Evolutionary conservation across 176 grass and related monocot species (phyloP).

Genomic region (Bromus sterilis): DNA sequence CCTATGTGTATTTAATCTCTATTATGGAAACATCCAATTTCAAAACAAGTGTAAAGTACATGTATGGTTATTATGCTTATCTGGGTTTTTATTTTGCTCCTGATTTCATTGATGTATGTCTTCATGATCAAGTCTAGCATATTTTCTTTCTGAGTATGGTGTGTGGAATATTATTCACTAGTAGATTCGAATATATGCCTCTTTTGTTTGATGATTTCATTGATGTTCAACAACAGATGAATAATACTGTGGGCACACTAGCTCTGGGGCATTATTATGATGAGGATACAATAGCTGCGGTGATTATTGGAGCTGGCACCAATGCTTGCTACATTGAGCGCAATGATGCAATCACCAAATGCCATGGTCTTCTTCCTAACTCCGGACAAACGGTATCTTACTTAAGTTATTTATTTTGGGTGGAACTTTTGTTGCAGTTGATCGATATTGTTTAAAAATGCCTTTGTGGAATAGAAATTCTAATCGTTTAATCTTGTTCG

Average conservation of each 20-base stretch:
- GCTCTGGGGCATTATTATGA: conserved; percentile 86
- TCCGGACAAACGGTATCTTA: conserved; percentile 64
- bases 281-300: conserved; percentile 73
- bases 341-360: conserved; percentile 60
- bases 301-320: conserved; percentile 86
- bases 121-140: neutral
- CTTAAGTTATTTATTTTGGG: neutral
- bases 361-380: conserved; percentile 42
- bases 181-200: neutral
- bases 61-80: neutral
- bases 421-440: conserved; percentile 9
- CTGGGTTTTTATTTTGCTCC: neutral
- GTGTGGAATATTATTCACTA: neutral
- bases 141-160: neutral
- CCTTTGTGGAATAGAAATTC: neutral
- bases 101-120: neutral
- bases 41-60: neutral
- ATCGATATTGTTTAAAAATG: neutral
- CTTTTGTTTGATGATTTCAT: neutral
- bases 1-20: neutral
- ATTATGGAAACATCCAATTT: neutral
- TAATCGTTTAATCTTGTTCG: neutral
- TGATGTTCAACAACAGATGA: conserved; percentile 51
- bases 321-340: conserved; percentile 91
- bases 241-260: conserved; percentile 88